Evolutionary conservation across 805 yeast species (phyloP).

Genomic region (Tetrapisispora namnaoensis): DNA sequence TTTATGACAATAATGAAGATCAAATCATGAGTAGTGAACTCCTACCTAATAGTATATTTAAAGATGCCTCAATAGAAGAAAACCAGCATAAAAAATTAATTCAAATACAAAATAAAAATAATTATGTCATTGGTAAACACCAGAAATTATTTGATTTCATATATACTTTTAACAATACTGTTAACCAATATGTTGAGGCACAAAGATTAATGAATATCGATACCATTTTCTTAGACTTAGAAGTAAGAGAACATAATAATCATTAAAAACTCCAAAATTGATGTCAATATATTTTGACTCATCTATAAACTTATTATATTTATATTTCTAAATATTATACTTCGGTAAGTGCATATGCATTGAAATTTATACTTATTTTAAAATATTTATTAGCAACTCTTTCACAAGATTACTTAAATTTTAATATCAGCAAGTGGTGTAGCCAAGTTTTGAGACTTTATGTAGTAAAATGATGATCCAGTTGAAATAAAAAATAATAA

Average conservation of each 20-base stretch:
- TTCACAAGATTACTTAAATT: background rate
- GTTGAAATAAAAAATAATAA: conserved; percentile 13
- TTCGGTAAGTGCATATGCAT: background rate
- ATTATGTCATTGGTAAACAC: conserved; percentile 10
- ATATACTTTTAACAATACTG: conserved; percentile 15
- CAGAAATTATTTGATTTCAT: conserved; percentile 9
- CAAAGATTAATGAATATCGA: conserved; percentile 9
- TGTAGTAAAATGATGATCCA: conserved; percentile 6
- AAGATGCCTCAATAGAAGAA: background rate
- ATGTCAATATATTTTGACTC: background rate
- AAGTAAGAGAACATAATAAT: conserved; percentile 7
- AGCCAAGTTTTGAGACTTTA: background rate
- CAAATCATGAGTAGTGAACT: background rate
- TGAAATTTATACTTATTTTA: background rate
- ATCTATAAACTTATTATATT: background rate
- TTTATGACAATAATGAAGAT: background rate
- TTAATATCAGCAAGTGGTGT: background rate
- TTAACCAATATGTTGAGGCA: conserved; percentile 11
- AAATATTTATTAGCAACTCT: background rate
- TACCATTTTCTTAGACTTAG: conserved; percentile 15
- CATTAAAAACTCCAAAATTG: background rate
- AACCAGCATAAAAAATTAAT: background rate
- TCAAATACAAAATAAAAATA: conserved; percentile 1
- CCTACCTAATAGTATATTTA: background rate
- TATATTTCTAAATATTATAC: background rate